These are phyloP conservation scores for Stropharia rugosoannulata DNA, from an alignment of 768 basidiomycete genomes.

Conservation along the genomic window DNA sequence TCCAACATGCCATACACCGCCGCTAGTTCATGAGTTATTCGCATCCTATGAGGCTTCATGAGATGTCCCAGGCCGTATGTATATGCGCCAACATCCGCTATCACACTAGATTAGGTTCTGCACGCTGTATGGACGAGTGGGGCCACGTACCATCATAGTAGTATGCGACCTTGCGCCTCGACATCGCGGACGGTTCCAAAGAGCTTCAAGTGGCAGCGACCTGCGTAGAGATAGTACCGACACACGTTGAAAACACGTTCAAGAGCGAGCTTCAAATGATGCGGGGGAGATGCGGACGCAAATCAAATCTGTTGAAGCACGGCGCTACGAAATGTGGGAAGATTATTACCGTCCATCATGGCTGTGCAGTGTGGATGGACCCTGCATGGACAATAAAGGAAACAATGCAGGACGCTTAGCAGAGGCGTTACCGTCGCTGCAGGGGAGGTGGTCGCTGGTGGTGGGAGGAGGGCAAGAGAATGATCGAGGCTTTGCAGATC, in stretches of 20 bases:
- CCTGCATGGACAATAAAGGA: neutral
- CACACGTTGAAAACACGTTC: neutral
- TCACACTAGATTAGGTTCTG: neutral
- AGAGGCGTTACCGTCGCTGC: neutral
- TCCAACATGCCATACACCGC: slow-evolving; percentile 91
- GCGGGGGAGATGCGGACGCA: neutral
- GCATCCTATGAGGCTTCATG: slow-evolving; percentile 96
- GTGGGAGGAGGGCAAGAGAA: too few species aligned
- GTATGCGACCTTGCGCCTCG: slow-evolving; percentile 74
- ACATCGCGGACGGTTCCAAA: slow-evolving; percentile 41
- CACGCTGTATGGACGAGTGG: neutral
- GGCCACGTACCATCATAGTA: slow-evolving; percentile 67
- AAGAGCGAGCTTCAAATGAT: neutral
- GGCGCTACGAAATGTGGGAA: neutral
- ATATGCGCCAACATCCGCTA: slow-evolving; percentile 70
- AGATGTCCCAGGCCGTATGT: slow-evolving; percentile 88
- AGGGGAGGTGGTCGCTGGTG: neutral
- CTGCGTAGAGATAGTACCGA: neutral
- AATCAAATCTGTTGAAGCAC: neutral
- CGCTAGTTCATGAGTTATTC: slow-evolving; percentile 90
- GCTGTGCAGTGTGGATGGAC: neutral
- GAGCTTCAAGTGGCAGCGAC: neutral
- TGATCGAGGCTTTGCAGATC: too few species aligned
- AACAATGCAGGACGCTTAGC: neutral
- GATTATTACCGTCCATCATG: neutral